phyloP scores from a whole-genome alignment of 257 asterid species.

The Oldenlandia corymbosa region DNA sequence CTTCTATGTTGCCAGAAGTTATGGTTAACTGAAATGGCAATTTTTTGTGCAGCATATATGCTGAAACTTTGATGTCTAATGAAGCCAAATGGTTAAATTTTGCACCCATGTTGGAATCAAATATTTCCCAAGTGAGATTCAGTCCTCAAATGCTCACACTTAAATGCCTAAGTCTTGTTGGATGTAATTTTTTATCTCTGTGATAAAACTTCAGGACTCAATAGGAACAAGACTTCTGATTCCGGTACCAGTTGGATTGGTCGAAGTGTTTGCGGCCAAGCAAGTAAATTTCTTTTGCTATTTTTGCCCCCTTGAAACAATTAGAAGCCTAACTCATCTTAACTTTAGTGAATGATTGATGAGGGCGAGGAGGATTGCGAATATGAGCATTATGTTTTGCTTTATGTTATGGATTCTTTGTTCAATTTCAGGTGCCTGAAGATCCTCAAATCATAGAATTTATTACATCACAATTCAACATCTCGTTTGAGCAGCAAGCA shows the following conservation, averaged over 20 bases:
- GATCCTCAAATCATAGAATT: conserved; percentile 56
- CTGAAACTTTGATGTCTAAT: conserved; percentile 50
- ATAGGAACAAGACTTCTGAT: conserved; percentile 61
- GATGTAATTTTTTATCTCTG: background rate
- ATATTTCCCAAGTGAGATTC: conserved; percentile 35
- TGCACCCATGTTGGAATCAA: conserved; percentile 43
- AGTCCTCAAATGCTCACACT: background rate
- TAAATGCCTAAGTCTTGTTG: background rate
- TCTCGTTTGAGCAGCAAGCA: conserved; percentile 45
- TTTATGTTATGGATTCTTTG: background rate
- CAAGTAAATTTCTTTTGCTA: conserved; percentile 31
- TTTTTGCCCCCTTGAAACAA: background rate
- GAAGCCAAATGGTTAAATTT: conserved; percentile 69
- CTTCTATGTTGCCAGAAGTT: background rate
- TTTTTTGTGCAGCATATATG: conserved; percentile 45
- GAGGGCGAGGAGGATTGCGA: too few relatives aligned
- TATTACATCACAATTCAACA: conserved; percentile 45
- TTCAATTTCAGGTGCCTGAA: conserved; percentile 47
- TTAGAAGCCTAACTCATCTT: too few relatives aligned
- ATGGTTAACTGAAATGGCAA: background rate
- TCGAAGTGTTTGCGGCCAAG: conserved; percentile 57
- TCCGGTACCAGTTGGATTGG: conserved; percentile 55
- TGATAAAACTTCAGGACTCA: conserved; percentile 35
- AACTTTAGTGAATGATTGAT: too few relatives aligned
- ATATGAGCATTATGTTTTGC: background rate